Conservation (phyloP, 768 basidiomycete species). For the Boletus vinaceobasis region DNA sequence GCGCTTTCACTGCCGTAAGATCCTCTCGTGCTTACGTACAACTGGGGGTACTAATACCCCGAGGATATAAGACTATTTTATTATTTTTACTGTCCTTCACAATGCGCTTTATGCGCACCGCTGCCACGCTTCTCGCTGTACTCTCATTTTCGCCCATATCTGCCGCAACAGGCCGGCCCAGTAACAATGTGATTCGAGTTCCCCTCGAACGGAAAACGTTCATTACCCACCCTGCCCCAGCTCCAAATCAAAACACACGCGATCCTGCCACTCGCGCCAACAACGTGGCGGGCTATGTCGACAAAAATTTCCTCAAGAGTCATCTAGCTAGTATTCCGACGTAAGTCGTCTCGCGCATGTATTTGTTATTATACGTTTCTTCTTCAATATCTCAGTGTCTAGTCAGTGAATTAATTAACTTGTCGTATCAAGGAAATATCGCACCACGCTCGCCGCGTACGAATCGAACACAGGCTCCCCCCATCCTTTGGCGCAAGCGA, state of each 20-base stretch:
- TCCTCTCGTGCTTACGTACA: slow-evolving; percentile 2
- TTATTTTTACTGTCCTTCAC: not conserved
- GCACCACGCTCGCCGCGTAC: slow-evolving; percentile 41
- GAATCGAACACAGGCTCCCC: slow-evolving; percentile 42
- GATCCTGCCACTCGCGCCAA: not conserved
- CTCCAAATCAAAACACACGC: not conserved
- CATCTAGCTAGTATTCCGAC: slow-evolving; percentile 15
- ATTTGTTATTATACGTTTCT: not conserved
- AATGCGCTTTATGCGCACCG: slow-evolving; percentile 18
- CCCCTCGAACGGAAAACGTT: slow-evolving; percentile 22
- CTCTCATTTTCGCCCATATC: slow-evolving; percentile 17
- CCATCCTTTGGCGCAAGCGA: slow-evolving; percentile 31
- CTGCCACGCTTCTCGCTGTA: slow-evolving; percentile 10
- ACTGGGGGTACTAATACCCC: not conserved
- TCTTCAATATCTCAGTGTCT: not conserved
- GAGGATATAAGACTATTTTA: too few species aligned
- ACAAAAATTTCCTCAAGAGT: slow-evolving; percentile 9
- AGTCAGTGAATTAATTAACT: not conserved
- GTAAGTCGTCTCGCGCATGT: slow-evolving; percentile 13
- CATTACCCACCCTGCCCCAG: not conserved
- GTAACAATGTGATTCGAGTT: slow-evolving; percentile 13
- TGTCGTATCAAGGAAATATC: slow-evolving; percentile 37
- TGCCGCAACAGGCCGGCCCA: not conserved
- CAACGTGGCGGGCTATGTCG: slow-evolving; percentile 1
- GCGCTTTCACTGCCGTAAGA: not conserved